Conservation (phyloP, 805 yeast species). For the Saccharomyces eubayanus region DNA sequence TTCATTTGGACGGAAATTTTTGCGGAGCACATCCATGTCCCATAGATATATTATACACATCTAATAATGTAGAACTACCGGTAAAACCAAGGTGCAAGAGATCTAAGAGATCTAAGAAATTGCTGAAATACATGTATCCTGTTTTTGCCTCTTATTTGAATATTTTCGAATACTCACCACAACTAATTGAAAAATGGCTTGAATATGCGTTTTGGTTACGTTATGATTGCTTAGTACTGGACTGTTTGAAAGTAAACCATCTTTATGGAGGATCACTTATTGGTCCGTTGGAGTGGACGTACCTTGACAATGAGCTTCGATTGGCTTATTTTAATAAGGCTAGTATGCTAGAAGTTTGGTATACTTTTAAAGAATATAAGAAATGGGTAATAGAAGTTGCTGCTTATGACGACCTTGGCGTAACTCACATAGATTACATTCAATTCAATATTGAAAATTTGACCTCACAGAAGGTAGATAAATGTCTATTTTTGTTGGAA, state of each 20-base stretch:
- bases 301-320: slow-evolving; percentile 12
- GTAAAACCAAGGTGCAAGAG: not conserved
- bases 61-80: not conserved
- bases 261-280: slow-evolving; percentile 16
- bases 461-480: slow-evolving; percentile 2
- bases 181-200: slow-evolving; percentile 19
- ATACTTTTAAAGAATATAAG: slow-evolving; percentile 18
- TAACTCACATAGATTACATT: slow-evolving; percentile 11
- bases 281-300: slow-evolving; percentile 21
- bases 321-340: slow-evolving; percentile 17
- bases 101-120: not conserved
- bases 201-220: slow-evolving; percentile 20
- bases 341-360: slow-evolving; percentile 26
- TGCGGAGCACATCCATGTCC: not conserved
- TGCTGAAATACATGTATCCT: slow-evolving; percentile 7
- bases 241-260: slow-evolving; percentile 23
- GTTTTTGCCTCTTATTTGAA: slow-evolving; percentile 16
- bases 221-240: slow-evolving; percentile 26
- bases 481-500: slow-evolving; percentile 5
- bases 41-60: not conserved
- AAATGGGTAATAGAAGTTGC: slow-evolving; percentile 15
- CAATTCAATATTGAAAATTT: slow-evolving; percentile 10
- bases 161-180: slow-evolving; percentile 21
- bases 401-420: slow-evolving; percentile 2
- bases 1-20: slow-evolving; percentile 13